Base-by-base conservation (phyloP, 805 yeast species). In the Candida odintsovae region DNA sequence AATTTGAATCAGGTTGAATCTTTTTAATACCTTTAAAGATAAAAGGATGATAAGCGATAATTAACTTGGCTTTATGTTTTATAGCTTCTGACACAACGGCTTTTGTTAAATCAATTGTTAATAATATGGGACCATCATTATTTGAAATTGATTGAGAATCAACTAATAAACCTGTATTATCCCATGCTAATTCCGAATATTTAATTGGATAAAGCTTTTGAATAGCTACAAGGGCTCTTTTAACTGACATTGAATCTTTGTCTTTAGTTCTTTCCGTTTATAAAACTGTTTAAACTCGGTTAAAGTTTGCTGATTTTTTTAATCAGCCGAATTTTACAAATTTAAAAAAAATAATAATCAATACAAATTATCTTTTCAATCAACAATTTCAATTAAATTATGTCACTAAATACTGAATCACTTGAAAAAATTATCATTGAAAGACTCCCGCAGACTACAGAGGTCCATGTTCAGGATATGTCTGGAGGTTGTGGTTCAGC, bases 401-500 rank as follows among this genome's bases (percentile, higher is more conserved):
- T 42, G 46, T 42, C 51, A 7, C 38, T 48, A 6, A 45, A 43
- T 11, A 35, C 49, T 8, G 45, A 43, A 18, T n/a, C 41, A 3
- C 35, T 49, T 10, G 44, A 40, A 19, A 41, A 44, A 18, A 40
- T 41, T 18, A 46, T 49, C 15, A 40, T 48, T 22, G 18, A 45
- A 5, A 44, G 51, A 15, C 39, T 48, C 11, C 50, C 50, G 15
- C 42, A 36, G 44, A 25, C 46, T 39, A 21, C 45, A 21, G 77
- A 83, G 50, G 88, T 82, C 11, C 84, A 82, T 56, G 90, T 87
- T 7, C 83, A 77, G 50, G 95, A 87, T 54, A 77, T 80, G 72
- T 81, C 83, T 11, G 64, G 64, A 15, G 99, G 99, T 1, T 94
- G 99, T 67, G 99, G 99, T 6, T 97, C 92, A 65, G 96, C 98